Evolutionary conservation across 257 asterid genomes (phyloP).

Genomic region (Nicotiana tabacum): DNA sequence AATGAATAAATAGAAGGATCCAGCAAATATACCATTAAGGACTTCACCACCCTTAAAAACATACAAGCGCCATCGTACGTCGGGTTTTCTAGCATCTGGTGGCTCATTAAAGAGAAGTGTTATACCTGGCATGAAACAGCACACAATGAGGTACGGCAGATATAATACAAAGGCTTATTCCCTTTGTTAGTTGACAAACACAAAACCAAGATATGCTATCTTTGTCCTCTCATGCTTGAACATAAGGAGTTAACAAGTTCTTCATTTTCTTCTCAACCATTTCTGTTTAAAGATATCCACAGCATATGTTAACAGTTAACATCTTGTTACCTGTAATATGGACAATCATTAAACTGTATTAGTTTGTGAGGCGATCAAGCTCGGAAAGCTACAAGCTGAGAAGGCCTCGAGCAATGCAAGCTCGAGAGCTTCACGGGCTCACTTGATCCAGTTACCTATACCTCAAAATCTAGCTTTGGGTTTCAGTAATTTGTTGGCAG

Average conservation of each 20-base stretch:
- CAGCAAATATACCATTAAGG: slow-evolving; percentile 56
- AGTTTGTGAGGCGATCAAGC: neutral
- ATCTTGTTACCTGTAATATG: neutral
- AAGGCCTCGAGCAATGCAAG: neutral
- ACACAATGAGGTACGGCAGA: slow-evolving; percentile 22
- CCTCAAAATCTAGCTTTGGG: neutral
- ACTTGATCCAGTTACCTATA: neutral
- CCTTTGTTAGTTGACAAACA: neutral
- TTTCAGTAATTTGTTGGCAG: slow-evolving; percentile 2
- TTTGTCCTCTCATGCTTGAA: neutral
- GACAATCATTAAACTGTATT: neutral
- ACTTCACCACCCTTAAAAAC: slow-evolving; percentile 93
- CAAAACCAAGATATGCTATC: slow-evolving; percentile 2
- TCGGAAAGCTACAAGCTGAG: neutral
- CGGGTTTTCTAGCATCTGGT: slow-evolving; percentile 87
- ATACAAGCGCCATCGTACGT: slow-evolving; percentile 83
- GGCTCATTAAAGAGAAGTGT: slow-evolving; percentile 93
- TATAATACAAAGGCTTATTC: neutral
- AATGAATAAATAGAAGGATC: slow-evolving; percentile 7
- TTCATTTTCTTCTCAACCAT: neutral
- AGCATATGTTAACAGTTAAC: neutral
- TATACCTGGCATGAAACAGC: slow-evolving; percentile 49
- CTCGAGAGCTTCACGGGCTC: neutral
- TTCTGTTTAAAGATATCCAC: neutral
- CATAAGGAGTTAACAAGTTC: neutral